Base-by-base conservation (phyloP, 2,329 filamentous ascomycete species). In the Beauveria sp. region DNA sequence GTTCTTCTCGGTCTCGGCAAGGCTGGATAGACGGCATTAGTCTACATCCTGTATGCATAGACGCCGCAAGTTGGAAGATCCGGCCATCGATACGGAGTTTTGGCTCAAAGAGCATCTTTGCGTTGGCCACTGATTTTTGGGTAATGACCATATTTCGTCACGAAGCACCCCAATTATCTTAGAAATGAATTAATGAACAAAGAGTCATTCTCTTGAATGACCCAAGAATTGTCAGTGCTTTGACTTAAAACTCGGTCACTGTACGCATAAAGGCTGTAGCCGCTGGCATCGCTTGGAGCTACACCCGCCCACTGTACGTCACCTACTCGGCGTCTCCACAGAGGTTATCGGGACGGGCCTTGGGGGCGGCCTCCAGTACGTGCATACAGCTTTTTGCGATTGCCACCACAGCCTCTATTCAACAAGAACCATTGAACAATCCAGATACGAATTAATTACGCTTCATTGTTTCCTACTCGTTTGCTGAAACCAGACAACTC, bases 1-100 rank as follows among this genome's bases (percentile, higher is more conserved):
- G 89, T 91, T 3, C 71, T 93, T 9, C 70, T 90, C 68, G 87
- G 67, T 16, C 59, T 67, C 51, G 70, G 69, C 18, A 64, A 67
- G 24, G n/a, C 56, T 9, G 34, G 56, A 1, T 59, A 31, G 31
- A 20, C 5, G 14, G 9, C 49, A 20, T 3, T 5, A 2, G 22
- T 28, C 7, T 14, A 20, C 8, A 8, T 1, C 12, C 20, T 12
- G n/a, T 40, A 18, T 24, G 16, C 12, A 40, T 5, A 40, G 3
- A 58, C 9, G 0, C 18, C 2, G 10, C 3, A n/a, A 48, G 5
- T 14, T 34, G 28, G 8, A 54, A 54, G 51, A 43, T 5, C 16
- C 34, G 8, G 42, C 7, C 34, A 38, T 16, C 12, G 1, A 2
- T 38, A 38, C 5, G 5, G 12, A 38, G 34, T 38, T 16, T 38